A percentile compares a stretch with the other conserved stretches of the same genome.
phyloP scores from a whole-genome alignment of 495 filamentous ascomycete genomes.

The Penicillium crystallinum region DNA sequence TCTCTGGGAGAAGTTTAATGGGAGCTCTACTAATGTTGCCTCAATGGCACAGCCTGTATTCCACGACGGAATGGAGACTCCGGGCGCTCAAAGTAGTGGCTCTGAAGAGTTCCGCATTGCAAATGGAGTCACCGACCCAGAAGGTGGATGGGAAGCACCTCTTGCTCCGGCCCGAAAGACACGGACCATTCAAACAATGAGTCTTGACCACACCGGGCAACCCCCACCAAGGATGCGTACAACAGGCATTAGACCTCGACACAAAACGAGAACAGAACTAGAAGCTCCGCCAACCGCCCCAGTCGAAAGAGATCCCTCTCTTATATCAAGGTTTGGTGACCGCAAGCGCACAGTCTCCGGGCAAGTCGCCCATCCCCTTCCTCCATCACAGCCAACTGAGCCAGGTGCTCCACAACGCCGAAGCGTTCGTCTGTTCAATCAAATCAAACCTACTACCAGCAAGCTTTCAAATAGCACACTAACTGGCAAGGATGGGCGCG shows the following conservation, averaged over 20 bases:
- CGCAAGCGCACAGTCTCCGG: conserved; percentile 85
- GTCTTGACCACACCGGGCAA: conserved; percentile 47
- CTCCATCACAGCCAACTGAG: conserved; percentile 46
- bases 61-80: conserved; percentile 41
- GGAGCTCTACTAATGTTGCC: conserved; percentile 38
- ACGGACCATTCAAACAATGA: conserved; percentile 52
- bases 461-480: conserved; percentile 48
- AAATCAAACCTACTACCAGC: conserved; percentile 57
- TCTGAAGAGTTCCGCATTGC: conserved; percentile 40
- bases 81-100: conserved; percentile 38
- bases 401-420: conserved; percentile 68
- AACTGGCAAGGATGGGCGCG: conserved; percentile 56
- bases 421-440: conserved; percentile 73
- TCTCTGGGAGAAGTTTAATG: conserved; percentile 55
- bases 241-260: conserved; percentile 45
- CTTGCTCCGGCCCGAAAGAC: conserved; percentile 61
- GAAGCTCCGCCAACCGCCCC: conserved; percentile 40
- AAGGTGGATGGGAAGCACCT: conserved; percentile 54
- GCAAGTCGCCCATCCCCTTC: conserved; percentile 59
- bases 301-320: conserved; percentile 34
- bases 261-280: conserved; percentile 44
- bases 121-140: conserved; percentile 27
- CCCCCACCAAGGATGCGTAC: conserved; percentile 61
- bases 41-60: conserved; percentile 26
- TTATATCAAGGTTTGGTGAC: conserved; percentile 40